Percentiles rank a stretch among this genome's conserved stretches.
phyloP scores from a whole-genome alignment of 169 alveolate species.

The Cryptosporidium viatorum region DNA sequence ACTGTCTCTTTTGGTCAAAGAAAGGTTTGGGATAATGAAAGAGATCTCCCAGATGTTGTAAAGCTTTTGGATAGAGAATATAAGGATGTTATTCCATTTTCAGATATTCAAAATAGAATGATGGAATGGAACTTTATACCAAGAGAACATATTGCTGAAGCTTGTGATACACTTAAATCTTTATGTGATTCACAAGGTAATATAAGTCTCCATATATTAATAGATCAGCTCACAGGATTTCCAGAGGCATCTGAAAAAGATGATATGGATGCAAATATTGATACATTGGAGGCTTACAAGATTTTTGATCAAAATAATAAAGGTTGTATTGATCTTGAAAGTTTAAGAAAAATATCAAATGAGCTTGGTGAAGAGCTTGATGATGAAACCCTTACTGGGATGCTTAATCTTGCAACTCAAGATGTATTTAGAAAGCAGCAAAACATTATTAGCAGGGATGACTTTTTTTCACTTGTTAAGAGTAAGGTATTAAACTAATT shows the following conservation, averaged over 20 bases:
- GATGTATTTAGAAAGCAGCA: slow-evolving; percentile 68
- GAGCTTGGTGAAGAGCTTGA: slow-evolving; percentile 74
- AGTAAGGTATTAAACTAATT: slow-evolving; percentile 51
- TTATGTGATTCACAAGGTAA: slow-evolving; percentile 67
- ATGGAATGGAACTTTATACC: slow-evolving; percentile 74
- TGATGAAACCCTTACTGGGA: slow-evolving; percentile 72
- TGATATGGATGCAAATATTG: slow-evolving; percentile 73
- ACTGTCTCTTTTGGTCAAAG: slow-evolving; percentile 75
- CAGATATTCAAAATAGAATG: slow-evolving; percentile 65
- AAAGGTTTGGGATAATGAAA: slow-evolving; percentile 67
- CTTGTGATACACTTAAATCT: slow-evolving; percentile 69
- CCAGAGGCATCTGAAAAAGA: slow-evolving; percentile 69
- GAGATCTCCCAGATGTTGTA: slow-evolving; percentile 72
- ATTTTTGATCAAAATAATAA: slow-evolving; percentile 54
- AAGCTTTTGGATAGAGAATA: slow-evolving; percentile 59
- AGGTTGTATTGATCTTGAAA: slow-evolving; percentile 66
- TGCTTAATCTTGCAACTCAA: slow-evolving; percentile 69
- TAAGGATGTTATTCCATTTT: slow-evolving; percentile 58
- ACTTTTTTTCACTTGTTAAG: slow-evolving; percentile 63
- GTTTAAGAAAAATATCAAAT: slow-evolving; percentile 44
- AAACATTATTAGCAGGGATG: slow-evolving; percentile 65
- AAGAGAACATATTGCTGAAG: slow-evolving; percentile 59
- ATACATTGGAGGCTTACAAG: slow-evolving; percentile 72
- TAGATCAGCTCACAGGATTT: slow-evolving; percentile 69
- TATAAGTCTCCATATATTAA: slow-evolving; percentile 53